These are phyloP conservation scores for Vitis hybrid DNA, from an alignment of 177 flowering plant species.

Conservation along the genomic window DNA sequence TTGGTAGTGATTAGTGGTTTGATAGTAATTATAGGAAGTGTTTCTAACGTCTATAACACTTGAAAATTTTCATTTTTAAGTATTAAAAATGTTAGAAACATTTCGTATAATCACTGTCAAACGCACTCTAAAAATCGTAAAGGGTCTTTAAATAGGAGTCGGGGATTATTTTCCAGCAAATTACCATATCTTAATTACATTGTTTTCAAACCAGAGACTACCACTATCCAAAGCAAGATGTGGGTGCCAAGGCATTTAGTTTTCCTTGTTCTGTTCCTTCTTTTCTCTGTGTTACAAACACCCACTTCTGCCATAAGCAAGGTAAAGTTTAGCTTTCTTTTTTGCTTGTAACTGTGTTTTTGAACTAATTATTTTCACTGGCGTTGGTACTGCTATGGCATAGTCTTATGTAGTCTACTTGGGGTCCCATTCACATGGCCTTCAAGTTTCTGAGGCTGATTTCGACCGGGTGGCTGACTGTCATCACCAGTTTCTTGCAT, in stretches of 20 bases:
- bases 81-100: no score
- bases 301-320: conserved; percentile 26
- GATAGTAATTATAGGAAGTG: no score
- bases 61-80: no score
- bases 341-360: background rate
- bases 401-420: conserved; percentile 80
- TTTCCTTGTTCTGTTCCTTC: conserved; percentile 5
- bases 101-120: rapidly evolving
- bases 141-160: no score
- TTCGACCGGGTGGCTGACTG: conserved; percentile 37
- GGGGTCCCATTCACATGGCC: conserved; percentile 68
- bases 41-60: no score
- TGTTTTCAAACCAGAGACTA: background rate
- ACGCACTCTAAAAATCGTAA: no score
- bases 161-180: no score
- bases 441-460: conserved; percentile 25
- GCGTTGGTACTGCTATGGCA: background rate
- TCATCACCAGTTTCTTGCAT: conserved; percentile 55
- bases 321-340: conserved; percentile 8
- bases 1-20: no score
- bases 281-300: conserved; percentile 20
- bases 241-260: conserved; percentile 3
- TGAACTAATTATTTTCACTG: background rate
- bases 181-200: background rate
- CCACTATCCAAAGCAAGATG: conserved; percentile 6